These are phyloP conservation scores for Arthrobotrys pseudoclavata DNA, from an alignment of 2,329 filamentous ascomycete genomes.

Conservation along the genomic window DNA sequence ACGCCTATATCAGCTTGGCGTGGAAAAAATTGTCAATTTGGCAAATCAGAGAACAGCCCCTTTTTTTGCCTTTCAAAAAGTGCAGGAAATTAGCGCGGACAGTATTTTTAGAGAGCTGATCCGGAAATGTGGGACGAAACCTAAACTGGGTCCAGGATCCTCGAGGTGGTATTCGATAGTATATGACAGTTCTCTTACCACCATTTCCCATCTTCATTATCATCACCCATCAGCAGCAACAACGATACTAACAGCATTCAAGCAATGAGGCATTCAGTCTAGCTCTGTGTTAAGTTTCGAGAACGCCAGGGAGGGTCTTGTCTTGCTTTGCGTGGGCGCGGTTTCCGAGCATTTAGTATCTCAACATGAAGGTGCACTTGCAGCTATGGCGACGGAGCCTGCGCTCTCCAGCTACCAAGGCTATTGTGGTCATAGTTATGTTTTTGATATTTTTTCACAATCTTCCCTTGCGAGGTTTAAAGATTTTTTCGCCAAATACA, in stretches of 20 bases:
- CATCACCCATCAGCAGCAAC: not conserved
- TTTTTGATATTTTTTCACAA: constrained; percentile 5
- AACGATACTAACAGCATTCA: not conserved
- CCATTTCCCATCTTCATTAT: not conserved
- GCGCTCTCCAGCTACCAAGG: constrained; percentile 2
- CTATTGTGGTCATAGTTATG: not conserved
- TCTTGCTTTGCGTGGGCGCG: not conserved
- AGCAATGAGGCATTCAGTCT: not conserved
- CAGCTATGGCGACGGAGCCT: constrained; percentile 7
- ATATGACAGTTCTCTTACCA: not conserved
- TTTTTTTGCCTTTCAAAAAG: no score
- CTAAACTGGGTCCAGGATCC: not conserved
- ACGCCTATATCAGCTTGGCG: no score
- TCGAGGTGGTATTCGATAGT: not conserved
- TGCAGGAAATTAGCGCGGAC: no score
- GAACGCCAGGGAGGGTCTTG: not conserved
- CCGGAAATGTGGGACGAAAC: no score
- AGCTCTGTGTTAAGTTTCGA: not conserved
- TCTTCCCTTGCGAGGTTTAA: not conserved
- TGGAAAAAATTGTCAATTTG: no score
- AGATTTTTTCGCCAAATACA: not conserved
- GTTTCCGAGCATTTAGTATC: not conserved
- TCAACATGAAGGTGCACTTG: not conserved
- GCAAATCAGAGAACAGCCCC: no score
- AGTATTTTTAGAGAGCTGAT: no score